These are phyloP conservation scores for Rusavskia elegans DNA, from an alignment of 495 filamentous ascomycete species.

Conservation along the genomic window DNA sequence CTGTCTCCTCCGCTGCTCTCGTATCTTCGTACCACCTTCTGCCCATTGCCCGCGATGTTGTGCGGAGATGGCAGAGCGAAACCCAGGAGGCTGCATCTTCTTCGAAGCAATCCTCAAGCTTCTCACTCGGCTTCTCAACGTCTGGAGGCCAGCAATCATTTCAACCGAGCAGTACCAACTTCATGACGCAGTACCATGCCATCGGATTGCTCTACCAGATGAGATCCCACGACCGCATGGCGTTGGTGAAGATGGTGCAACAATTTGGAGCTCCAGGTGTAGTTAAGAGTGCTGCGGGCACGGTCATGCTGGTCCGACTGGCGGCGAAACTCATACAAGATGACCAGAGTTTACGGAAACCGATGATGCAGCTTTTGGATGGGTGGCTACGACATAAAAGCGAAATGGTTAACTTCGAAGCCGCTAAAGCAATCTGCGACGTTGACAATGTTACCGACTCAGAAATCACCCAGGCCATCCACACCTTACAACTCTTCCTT, in stretches of 20 bases:
- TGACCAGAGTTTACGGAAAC: conserved; percentile 71
- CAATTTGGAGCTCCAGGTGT: conserved; percentile 84
- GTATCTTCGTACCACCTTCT: conserved; percentile 98
- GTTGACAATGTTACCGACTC: conserved; percentile 84
- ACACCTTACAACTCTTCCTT: conserved; percentile 89
- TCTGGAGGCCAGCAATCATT: conserved; percentile 48
- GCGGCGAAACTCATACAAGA: conserved; percentile 93
- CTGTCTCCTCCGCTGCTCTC: conserved; percentile 90
- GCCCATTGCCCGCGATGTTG: conserved; percentile 86
- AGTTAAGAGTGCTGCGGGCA: conserved; percentile 85
- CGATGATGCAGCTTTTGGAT: conserved; percentile 89
- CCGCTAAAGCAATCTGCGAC: conserved; percentile 92
- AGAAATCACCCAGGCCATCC: conserved; percentile 84
- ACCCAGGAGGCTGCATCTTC: conserved; percentile 92
- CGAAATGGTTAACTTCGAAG: conserved; percentile 99
- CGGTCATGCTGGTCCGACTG: conserved; percentile 79
- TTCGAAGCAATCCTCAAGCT: conserved; percentile 72
- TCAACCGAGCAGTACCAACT: conserved; percentile 61
- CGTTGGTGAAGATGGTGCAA: conserved; percentile 99
- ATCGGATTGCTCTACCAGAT: conserved; percentile 97
- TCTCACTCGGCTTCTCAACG: conserved; percentile 74
- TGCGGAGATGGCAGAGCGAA: conserved; percentile 96
- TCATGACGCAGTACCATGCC: conserved; percentile 96
- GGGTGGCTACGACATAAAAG: conserved; percentile 97
- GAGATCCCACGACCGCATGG: conserved; percentile 94